Conservation (phyloP, 2,329 filamentous ascomycete genomes). For the Fusarium sublunatum region DNA sequence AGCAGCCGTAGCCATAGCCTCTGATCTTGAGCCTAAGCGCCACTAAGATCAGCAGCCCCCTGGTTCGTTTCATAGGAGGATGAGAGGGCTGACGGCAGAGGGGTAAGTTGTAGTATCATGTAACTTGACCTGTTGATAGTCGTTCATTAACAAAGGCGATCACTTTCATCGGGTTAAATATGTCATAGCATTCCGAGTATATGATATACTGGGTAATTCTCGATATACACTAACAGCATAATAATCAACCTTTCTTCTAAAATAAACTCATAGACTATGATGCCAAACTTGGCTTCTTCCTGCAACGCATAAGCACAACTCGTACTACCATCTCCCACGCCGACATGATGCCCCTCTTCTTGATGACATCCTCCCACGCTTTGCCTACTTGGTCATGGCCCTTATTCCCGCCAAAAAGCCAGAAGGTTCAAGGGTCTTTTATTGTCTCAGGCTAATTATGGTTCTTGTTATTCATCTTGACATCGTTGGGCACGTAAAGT, state of each 20-base stretch:
- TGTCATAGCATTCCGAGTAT: slow-evolving; percentile 2
- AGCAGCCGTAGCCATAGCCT: background rate
- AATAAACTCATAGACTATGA: background rate
- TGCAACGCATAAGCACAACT: slow-evolving; percentile 2
- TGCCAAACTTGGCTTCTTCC: slow-evolving; percentile 21
- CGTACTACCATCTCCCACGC: slow-evolving; percentile 6
- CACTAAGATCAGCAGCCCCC: slow-evolving; percentile 23
- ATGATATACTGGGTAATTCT: background rate
- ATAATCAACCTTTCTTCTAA: background rate
- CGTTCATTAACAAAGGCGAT: too few species aligned
- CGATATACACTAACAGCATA: background rate
- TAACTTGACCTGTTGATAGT: background rate
- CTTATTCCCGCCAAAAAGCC: slow-evolving; percentile 3
- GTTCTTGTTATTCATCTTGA: too few species aligned
- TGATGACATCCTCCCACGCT: slow-evolving; percentile 2
- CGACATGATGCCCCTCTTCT: slow-evolving; percentile 21
- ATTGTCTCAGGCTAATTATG: background rate
- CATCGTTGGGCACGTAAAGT: too few species aligned
- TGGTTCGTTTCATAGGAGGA: slow-evolving; percentile 6
- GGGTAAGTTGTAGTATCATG: background rate
- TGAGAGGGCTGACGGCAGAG: background rate
- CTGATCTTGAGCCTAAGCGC: slow-evolving; percentile 22
- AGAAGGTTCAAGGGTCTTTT: too few species aligned
- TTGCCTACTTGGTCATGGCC: slow-evolving; percentile 1
- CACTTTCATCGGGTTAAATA: background rate